A percentile compares a stretch with the other conserved stretches of the same genome.
Conservation (phyloP, 441 rosid genomes). For the Adansonia madagascariensis region DNA sequence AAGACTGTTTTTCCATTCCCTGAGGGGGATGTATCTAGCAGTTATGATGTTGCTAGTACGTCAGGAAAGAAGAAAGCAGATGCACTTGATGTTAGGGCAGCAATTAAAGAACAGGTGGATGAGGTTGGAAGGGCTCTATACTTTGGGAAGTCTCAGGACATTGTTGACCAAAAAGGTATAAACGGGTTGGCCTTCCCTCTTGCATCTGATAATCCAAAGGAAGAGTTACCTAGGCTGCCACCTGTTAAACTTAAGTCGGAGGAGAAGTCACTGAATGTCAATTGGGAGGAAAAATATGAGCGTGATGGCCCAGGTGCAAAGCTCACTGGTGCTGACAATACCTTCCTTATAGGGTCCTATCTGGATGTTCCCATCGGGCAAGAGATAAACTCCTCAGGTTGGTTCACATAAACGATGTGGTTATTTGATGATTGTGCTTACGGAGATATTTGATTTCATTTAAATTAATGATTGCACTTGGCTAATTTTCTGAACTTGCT, state of each 20-base stretch:
- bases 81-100: slow-evolving; percentile 53
- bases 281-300: slow-evolving; percentile 87
- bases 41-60: slow-evolving; percentile 38
- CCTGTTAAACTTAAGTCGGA: slow-evolving; percentile 78
- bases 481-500: background rate
- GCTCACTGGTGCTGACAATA: slow-evolving; percentile 59
- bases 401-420: slow-evolving; percentile 28
- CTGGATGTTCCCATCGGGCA: slow-evolving; percentile 93
- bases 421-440: background rate
- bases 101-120: slow-evolving; percentile 79
- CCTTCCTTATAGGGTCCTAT: slow-evolving; percentile 73
- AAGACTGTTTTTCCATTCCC: slow-evolving; percentile 72
- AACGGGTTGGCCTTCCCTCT: slow-evolving; percentile 51
- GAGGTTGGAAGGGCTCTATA: slow-evolving; percentile 78
- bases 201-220: slow-evolving; percentile 62
- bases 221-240: slow-evolving; percentile 86
- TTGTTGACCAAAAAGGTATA: slow-evolving; percentile 51
- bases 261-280: slow-evolving; percentile 63
- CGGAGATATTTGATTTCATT: slow-evolving; percentile 7
- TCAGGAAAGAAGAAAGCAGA: slow-evolving; percentile 66
- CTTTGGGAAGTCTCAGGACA: slow-evolving; percentile 61
- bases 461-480: slow-evolving; percentile 6
- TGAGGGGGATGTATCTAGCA: slow-evolving; percentile 52
- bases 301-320: slow-evolving; percentile 56
- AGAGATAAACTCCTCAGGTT: slow-evolving; percentile 88